Base-by-base conservation (phyloP, 768 basidiomycete species). In the Coprinopsis strossmayeri region DNA sequence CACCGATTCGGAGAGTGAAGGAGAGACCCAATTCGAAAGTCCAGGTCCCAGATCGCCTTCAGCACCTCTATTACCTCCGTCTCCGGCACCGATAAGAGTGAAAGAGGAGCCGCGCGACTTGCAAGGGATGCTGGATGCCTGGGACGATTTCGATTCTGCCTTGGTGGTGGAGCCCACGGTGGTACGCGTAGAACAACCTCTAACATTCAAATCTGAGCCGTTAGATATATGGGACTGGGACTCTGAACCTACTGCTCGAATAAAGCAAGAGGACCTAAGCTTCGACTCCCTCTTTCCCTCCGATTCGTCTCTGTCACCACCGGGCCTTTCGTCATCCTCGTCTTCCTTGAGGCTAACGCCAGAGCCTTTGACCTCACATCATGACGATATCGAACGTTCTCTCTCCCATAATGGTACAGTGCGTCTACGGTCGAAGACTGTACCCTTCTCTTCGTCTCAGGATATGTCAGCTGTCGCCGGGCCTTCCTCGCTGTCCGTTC, bases 31-130 rank as follows among this genome's bases (percentile, higher is more conserved):
- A 45, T 81, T 77, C 73, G 81, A 84, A 56, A 76, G 77, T 48
- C 81, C 83, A 11, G 78, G 79, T 1, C 80, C 80, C 24, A 69
- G 79, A 25, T 83, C 81, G 0, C 81, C 80, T 5, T 81, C 79
- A 1, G 78, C 75, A 7, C 76, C 78, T n/a, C 57, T 69, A 9
- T 48, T 67, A 10, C 35, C 35, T 24, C 53, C 51, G 5, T 54
- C 58, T 2, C 49, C 55, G 5, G 48, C 67, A 25, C 63, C 69
- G 20, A 57, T 72, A 5, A 53, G 63, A 7, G 74, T 85, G 52
- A 83, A 85, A 61, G 73, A 77, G 53, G 82, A 86, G 53, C 73
- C 75, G 1, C 67, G 66, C 17, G 82, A 87, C 54, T 74, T 84
- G 3, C 76, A 80, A 54, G 77, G 77, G 11, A 74, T 84, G 65